A percentile compares a stretch with the other conserved stretches of the same genome.
These are phyloP conservation scores for Hanseniaspora nectarophila DNA, from an alignment of 805 yeast species.

Conservation along the genomic window DNA sequence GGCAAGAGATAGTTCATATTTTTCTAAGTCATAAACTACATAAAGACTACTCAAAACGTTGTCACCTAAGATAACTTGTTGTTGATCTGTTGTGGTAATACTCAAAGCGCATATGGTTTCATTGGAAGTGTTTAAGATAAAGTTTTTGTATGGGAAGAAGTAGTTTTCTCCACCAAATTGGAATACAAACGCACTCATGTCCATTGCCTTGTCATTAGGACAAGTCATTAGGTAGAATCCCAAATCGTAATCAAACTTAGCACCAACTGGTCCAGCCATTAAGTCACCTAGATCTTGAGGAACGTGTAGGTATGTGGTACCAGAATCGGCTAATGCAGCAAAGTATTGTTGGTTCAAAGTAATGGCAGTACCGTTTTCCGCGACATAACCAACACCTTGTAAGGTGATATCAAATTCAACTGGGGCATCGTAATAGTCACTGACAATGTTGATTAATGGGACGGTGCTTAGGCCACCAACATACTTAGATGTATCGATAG, in stretches of 20 bases:
- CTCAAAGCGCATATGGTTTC: background rate
- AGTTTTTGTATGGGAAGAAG: constrained; percentile 35
- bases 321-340: constrained; percentile 42
- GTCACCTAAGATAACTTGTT: constrained; percentile 40
- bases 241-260: constrained; percentile 30
- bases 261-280: constrained; percentile 27
- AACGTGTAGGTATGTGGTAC: constrained; percentile 32
- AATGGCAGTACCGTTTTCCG: constrained; percentile 16
- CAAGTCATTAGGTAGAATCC: constrained; percentile 43
- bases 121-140: constrained; percentile 27
- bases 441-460: constrained; percentile 36
- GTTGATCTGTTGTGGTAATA: background rate
- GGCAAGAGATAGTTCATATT: constrained; percentile 30
- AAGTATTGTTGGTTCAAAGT: constrained; percentile 20
- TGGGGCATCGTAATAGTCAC: constrained; percentile 17
- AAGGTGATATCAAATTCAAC: constrained; percentile 23
- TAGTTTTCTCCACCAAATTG: constrained; percentile 44
- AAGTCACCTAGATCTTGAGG: background rate
- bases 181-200: constrained; percentile 25
- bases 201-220: constrained; percentile 24
- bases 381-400: constrained; percentile 21
- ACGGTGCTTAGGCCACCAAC: constrained; percentile 39
- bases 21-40: constrained; percentile 52
- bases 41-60: constrained; percentile 47
- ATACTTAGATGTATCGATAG: constrained; percentile 53